A percentile compares a stretch with the other conserved stretches of the same genome.
Conservation (phyloP, 306 rosid genomes). For the Begonia loranthoides region DNA sequence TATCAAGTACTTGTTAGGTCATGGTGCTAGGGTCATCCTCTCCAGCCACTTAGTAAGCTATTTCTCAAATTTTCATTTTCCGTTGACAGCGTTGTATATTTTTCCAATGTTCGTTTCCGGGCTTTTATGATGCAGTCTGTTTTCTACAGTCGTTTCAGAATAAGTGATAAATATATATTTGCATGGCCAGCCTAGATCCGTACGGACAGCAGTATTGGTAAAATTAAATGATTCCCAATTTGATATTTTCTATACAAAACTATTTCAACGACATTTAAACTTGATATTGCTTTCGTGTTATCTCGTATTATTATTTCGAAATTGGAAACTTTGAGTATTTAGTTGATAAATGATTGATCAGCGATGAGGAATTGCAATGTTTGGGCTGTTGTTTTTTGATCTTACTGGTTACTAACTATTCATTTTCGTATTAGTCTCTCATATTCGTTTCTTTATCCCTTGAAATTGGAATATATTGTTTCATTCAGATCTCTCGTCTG, state of each 20-base stretch:
- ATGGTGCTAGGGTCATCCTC: slow-evolving; percentile 73
- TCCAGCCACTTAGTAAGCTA: slow-evolving; percentile 52
- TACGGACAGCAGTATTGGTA: neutral
- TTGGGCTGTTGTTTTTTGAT: neutral
- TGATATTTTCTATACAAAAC: neutral
- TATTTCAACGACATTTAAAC: neutral
- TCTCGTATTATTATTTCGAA: no score
- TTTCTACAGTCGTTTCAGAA: no score
- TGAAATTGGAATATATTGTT: no score
- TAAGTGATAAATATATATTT: no score
- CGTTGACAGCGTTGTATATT: neutral
- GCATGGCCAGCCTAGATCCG: neutral
- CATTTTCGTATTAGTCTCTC: no score
- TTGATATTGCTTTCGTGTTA: neutral
- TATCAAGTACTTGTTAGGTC: slow-evolving; percentile 49
- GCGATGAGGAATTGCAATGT: no score
- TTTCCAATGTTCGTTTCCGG: neutral
- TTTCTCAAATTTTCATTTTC: neutral
- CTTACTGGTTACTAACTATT: no score
- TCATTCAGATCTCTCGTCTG: no score
- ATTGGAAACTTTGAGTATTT: neutral
- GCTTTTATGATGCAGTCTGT: neutral
- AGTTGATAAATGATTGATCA: neutral
- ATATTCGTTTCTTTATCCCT: no score
- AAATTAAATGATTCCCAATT: neutral